phyloP scores from a whole-genome alignment of 2,329 filamentous ascomycete species.

The Penicillium janthinellum region DNA sequence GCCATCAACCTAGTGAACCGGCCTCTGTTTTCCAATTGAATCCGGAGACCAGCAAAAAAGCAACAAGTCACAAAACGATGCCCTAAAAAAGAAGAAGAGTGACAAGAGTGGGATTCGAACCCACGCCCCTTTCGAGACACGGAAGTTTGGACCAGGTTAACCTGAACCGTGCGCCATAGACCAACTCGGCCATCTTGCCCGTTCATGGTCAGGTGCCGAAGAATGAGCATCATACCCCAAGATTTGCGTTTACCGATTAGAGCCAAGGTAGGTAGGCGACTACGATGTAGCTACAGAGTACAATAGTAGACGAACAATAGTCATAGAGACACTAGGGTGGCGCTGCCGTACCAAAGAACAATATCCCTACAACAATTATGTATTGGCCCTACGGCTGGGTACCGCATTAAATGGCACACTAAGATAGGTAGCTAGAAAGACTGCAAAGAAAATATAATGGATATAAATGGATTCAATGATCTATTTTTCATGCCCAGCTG shows the following conservation, averaged over 20 bases:
- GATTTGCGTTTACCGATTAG: no score
- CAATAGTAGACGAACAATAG: no score
- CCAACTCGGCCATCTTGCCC: constrained; percentile 38
- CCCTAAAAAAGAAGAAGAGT: constrained; percentile 2
- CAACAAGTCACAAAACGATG: neutral
- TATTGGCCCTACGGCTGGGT: neutral
- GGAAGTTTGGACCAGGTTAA: constrained; percentile 25
- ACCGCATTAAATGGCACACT: neutral
- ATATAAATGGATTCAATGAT: neutral
- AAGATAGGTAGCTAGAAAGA: neutral
- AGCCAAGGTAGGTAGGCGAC: neutral
- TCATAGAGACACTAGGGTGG: no score
- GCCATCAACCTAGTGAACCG: no score
- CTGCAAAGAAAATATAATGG: no score
- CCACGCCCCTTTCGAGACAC: constrained; percentile 27
- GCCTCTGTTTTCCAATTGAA: no score
- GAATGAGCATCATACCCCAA: no score
- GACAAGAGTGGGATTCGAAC: constrained; percentile 29
- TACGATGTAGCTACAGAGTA: no score
- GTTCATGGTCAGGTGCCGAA: neutral
- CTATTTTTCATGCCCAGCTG: neutral
- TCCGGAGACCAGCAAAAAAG: no score
- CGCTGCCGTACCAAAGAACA: neutral
- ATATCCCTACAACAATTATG: neutral
- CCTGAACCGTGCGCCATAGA: constrained; percentile 33